Conservation (phyloP, 345 rosid species). For the Pistacia vera region DNA sequence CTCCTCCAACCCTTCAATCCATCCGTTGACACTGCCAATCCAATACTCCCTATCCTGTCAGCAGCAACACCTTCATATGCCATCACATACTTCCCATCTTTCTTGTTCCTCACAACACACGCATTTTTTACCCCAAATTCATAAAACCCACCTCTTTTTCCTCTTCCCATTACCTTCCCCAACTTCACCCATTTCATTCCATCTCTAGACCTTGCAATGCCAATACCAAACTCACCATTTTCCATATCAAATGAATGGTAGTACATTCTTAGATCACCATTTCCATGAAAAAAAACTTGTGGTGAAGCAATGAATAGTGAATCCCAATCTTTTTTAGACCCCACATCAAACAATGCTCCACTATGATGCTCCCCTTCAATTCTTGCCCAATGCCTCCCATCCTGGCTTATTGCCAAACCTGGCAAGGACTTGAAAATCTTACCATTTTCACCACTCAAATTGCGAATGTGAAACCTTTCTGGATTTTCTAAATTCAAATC, state of each 20-base stretch:
- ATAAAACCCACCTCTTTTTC: constrained; percentile 40
- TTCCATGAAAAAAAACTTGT: constrained; percentile 66
- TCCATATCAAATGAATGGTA: constrained; percentile 72
- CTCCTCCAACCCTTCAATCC: constrained; percentile 67
- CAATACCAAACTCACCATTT: constrained; percentile 49
- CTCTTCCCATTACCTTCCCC: constrained; percentile 69
- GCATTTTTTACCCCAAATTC: constrained; percentile 60
- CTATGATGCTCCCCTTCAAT: constrained; percentile 90
- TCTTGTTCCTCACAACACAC: constrained; percentile 55
- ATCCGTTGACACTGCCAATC: constrained; percentile 61
- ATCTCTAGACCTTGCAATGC: constrained; percentile 80
- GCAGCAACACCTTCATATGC: constrained; percentile 63
- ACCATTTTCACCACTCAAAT: constrained; percentile 19
- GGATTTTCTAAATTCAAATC: constrained; percentile 42
- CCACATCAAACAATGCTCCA: constrained; percentile 80
- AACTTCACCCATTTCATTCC: constrained; percentile 79
- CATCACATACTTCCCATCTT: constrained; percentile 72
- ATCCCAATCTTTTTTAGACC: constrained; percentile 79
- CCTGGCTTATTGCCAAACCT: constrained; percentile 83
- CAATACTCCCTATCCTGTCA: constrained; percentile 53
- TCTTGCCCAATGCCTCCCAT: constrained; percentile 90
- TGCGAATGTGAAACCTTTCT: constrained; percentile 41
- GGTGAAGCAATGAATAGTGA: constrained; percentile 68
- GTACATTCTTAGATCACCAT: constrained; percentile 77
- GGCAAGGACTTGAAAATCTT: constrained; percentile 54